These are phyloP conservation scores for Gentiana straminea DNA, from an alignment of 257 asterid genomes.

Conservation along the genomic window DNA sequence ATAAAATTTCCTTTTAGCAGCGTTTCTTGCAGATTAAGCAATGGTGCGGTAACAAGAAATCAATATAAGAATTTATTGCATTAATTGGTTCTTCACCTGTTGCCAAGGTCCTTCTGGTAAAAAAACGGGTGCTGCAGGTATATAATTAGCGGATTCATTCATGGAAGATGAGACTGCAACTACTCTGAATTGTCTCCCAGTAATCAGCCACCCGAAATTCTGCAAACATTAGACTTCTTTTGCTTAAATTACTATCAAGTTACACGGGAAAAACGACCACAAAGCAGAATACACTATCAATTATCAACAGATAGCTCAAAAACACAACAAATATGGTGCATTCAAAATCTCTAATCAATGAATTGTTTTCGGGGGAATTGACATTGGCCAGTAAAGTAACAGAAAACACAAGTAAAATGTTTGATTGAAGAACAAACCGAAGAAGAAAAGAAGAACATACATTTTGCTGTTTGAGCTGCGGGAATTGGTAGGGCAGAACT, in stretches of 20 bases:
- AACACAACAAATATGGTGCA: no score
- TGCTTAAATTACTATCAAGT: neutral
- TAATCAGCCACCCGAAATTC: conserved; percentile 20
- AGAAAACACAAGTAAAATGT: no score
- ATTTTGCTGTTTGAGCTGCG: conserved; percentile 23
- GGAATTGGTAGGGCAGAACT: conserved; percentile 35
- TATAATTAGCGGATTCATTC: conserved; percentile 43
- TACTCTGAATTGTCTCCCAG: conserved; percentile 26
- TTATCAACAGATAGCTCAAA: no score
- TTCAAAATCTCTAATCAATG: no score
- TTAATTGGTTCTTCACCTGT: conserved; percentile 32
- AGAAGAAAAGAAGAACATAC: conserved; percentile 17
- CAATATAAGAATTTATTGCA: neutral
- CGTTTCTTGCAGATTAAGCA: no score
- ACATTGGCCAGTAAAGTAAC: no score
- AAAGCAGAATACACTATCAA: neutral
- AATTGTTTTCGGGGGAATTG: no score
- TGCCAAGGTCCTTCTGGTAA: conserved; percentile 88
- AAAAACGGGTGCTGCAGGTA: conserved; percentile 84
- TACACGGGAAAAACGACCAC: neutral
- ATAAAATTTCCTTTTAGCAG: no score
- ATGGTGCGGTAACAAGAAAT: neutral
- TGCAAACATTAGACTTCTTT: conserved; percentile 15
- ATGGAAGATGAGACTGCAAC: conserved; percentile 32
- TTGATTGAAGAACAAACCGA: no score